These are phyloP conservation scores for Cenchrus fungigraminus DNA, from an alignment of 176 grass and related monocot genomes.

Conservation along the genomic window DNA sequence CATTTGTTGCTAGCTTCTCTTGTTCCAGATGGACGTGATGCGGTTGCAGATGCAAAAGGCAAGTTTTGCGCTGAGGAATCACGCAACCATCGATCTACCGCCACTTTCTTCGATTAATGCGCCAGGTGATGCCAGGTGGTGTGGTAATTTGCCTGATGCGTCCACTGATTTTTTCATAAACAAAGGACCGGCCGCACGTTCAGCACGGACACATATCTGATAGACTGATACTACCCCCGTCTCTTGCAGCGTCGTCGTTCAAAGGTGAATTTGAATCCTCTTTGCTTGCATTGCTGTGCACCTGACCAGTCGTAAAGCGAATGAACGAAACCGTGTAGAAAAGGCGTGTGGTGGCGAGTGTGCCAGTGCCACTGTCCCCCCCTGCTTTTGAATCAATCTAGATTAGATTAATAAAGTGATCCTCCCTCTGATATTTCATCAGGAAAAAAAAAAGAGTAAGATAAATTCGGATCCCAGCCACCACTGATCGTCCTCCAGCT, in stretches of 20 bases:
- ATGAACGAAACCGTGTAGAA: slow-evolving; percentile 16
- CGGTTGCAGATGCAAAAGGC: slow-evolving; percentile 8
- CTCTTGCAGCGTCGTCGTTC: neutral
- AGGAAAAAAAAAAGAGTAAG: neutral
- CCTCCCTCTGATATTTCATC: neutral
- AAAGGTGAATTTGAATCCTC: neutral
- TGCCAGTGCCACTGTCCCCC: slow-evolving; percentile 14
- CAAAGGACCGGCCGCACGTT: slow-evolving; percentile 23
- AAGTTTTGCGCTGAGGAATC: slow-evolving; percentile 10
- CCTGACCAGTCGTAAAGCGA: slow-evolving; percentile 10
- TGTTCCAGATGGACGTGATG: slow-evolving; percentile 13
- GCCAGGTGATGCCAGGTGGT: neutral
- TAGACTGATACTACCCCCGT: neutral
- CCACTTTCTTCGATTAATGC: neutral
- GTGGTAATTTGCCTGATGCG: neutral
- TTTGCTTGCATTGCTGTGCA: neutral
- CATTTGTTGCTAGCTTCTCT: neutral
- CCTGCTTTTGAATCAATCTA: neutral
- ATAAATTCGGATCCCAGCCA: slow-evolving; percentile 18
- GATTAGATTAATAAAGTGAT: slow-evolving; percentile 12
- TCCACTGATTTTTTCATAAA: neutral
- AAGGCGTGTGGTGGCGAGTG: neutral
- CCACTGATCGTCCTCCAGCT: slow-evolving; percentile 13
- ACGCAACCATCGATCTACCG: neutral
- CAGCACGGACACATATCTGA: neutral